A percentile compares a stretch with the other conserved stretches of the same genome.
Conservation (phyloP, 179 eudicot species). For the Heliamphora ciliata region DNA sequence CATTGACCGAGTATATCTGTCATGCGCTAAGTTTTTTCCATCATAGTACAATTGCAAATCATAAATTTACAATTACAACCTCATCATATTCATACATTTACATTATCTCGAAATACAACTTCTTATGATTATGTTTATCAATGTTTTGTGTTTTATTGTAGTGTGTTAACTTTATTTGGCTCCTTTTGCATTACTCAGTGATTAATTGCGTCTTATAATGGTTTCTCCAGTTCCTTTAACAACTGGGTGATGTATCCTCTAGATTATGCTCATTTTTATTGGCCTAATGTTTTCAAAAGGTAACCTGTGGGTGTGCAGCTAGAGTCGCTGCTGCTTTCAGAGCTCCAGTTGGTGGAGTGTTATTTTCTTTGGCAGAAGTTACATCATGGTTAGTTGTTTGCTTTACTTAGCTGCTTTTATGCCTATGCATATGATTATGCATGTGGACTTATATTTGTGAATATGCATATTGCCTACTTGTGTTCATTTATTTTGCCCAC, state of each 20-base stretch:
- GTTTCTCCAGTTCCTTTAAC: not conserved
- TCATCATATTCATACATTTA: not conserved
- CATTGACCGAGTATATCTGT: not conserved
- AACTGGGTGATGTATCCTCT: not conserved
- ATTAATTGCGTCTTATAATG: not conserved
- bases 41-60: not conserved
- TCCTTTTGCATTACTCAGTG: not conserved
- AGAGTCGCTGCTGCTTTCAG: conserved; percentile 99
- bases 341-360: conserved; percentile 98
- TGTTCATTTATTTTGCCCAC: not conserved
- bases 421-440: conserved; percentile 4
- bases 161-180: not conserved
- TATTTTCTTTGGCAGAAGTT: conserved; percentile 96
- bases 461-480: not conserved
- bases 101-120: not conserved
- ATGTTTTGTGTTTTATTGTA: not conserved
- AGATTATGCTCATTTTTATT: conserved; percentile 12
- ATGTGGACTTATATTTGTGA: not conserved
- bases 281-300: conserved; percentile 56
- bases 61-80: not conserved
- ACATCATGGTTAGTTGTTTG: conserved; percentile 68
- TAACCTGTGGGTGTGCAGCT: conserved; percentile 99
- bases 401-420: conserved; percentile 11
- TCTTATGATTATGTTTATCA: not conserved
- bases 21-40: not conserved